phyloP scores from a whole-genome alignment of 2,329 filamentous ascomycete species.

The Curvularia verruculosa region DNA sequence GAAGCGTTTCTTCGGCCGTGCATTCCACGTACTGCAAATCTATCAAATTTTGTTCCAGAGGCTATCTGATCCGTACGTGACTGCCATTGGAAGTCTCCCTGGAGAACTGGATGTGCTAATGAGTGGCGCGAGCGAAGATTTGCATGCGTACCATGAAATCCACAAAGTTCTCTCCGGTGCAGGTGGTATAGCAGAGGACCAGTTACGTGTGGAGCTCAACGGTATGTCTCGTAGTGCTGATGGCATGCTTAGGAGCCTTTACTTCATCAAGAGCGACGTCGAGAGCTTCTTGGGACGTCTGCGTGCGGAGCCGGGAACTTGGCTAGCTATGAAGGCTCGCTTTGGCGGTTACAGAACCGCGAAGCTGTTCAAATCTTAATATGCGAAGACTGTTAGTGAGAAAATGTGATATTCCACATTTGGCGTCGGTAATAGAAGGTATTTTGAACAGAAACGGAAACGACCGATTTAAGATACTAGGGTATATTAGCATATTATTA shows the following conservation, averaged over 20 bases:
- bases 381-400: neutral
- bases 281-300: constrained; percentile 14
- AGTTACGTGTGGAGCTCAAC: constrained; percentile 12
- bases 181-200: constrained; percentile 13
- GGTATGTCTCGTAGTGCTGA: constrained; percentile 15
- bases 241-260: constrained; percentile 12
- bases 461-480: too few species aligned
- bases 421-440: neutral
- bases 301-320: constrained; percentile 9
- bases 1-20: constrained; percentile 12
- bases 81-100: constrained; percentile 4
- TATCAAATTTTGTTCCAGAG: constrained; percentile 18
- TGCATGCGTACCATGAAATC: constrained; percentile 15
- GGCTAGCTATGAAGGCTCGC: constrained; percentile 12
- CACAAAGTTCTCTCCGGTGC: constrained; percentile 4
- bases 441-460: neutral
- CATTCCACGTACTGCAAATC: constrained; percentile 9
- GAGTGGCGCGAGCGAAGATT: constrained; percentile 10
- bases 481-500: too few species aligned
- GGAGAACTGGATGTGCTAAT: constrained; percentile 10
- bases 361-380: neutral
- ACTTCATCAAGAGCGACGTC: constrained; percentile 12
- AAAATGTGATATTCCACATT: neutral
- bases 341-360: neutral
- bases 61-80: constrained; percentile 4